phyloP scores from a whole-genome alignment of 331 rosid species.

The Erythrophleum ivorense region DNA sequence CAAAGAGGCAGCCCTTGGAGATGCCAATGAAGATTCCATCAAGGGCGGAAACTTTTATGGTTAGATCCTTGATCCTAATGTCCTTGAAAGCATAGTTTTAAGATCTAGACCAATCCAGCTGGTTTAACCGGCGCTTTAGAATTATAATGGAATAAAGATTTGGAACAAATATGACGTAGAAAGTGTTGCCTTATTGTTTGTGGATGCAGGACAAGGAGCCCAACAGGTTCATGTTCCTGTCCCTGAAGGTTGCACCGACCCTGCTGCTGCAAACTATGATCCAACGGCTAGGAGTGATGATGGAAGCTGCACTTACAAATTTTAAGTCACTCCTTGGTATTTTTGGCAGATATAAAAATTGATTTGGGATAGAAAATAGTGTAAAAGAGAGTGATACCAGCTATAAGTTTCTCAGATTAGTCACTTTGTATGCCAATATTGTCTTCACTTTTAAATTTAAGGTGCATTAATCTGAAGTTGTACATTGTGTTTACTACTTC shows the following conservation, averaged over 20 bases:
- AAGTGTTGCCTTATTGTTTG: conserved; percentile 44
- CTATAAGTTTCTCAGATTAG: background rate
- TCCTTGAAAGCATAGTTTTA: conserved; percentile 18
- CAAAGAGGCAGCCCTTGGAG: conserved; percentile 90
- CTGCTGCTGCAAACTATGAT: conserved; percentile 60
- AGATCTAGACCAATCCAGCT: background rate
- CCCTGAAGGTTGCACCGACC: conserved; percentile 65
- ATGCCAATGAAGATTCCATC: conserved; percentile 81
- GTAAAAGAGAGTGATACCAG: background rate
- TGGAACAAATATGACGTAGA: conserved; percentile 29
- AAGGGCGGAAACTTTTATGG: conserved; percentile 67
- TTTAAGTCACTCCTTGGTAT: conserved; percentile 39
- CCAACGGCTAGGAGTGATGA: conserved; percentile 61
- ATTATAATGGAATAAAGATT: conserved; percentile 9
- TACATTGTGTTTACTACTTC: conserved; percentile 28
- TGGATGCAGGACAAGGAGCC: conserved; percentile 61
- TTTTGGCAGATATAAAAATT: conserved; percentile 13
- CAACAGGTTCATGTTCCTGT: conserved; percentile 64
- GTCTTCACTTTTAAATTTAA: background rate
- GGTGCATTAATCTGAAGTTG: conserved; percentile 20
- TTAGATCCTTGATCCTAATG: conserved; percentile 50
- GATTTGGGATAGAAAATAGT: background rate
- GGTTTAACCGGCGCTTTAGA: conserved; percentile 1
- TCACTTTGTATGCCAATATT: background rate
- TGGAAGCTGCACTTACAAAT: conserved; percentile 55